These are phyloP conservation scores for Pseudonitzschia pungens DNA, from an alignment of 108 stramenopile species.

Conservation along the genomic window DNA sequence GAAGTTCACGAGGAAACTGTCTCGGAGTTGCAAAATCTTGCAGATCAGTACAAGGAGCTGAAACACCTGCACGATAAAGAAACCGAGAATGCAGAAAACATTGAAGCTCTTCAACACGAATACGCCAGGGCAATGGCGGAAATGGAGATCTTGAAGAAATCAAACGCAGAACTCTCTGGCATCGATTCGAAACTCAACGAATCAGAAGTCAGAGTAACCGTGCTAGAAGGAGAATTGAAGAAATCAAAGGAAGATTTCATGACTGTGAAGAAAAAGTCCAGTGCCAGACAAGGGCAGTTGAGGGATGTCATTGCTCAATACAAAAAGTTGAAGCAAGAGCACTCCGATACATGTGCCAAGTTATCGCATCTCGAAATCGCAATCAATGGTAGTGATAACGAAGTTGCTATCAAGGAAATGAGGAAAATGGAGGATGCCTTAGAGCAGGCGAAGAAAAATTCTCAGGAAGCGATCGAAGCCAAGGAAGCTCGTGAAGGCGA, in stretches of 20 bases:
- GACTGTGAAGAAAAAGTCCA: constrained; percentile 17
- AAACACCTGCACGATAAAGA: not conserved
- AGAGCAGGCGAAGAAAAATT: constrained; percentile 8
- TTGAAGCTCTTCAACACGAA: constrained; percentile 8
- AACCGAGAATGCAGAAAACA: not conserved
- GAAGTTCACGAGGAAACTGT: constrained; percentile 5
- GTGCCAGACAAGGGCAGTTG: constrained; percentile 13
- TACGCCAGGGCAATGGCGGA: constrained; percentile 20
- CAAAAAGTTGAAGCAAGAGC: constrained; percentile 28
- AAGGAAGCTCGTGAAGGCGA: constrained; percentile 25
- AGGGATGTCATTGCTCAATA: constrained; percentile 31
- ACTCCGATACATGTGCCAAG: constrained; percentile 5
- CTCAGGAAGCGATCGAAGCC: constrained; percentile 2
- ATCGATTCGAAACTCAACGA: constrained; percentile 7
- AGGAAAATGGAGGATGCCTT: constrained; percentile 21
- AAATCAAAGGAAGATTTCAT: constrained; percentile 2
- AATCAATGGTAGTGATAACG: not conserved
- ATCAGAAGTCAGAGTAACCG: constrained; percentile 14
- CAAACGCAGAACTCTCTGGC: constrained; percentile 15
- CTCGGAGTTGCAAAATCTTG: constrained; percentile 6
- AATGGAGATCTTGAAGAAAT: constrained; percentile 15
- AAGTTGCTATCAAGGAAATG: constrained; percentile 20
- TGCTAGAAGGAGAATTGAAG: constrained; percentile 16
- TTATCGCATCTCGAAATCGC: constrained; percentile 18
- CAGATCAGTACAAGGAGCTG: not conserved